Evolutionary conservation across 768 basidiomycete species (phyloP).

Genomic region (Russula sp.): DNA sequence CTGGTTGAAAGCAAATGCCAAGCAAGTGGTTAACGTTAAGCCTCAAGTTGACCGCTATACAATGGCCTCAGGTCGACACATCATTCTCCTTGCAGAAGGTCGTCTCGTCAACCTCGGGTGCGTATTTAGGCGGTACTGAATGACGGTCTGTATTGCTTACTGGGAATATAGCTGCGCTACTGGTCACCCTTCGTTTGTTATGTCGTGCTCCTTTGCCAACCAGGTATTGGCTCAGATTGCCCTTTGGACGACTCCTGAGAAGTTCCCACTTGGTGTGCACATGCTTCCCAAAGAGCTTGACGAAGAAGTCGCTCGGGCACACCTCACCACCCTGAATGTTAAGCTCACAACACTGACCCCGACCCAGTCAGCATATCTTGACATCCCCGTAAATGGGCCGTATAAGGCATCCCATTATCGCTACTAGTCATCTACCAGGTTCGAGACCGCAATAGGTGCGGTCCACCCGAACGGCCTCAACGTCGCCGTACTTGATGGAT

Average conservation of each 20-base stretch:
- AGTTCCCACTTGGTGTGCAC: conserved; percentile 96
- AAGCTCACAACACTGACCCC: conserved; percentile 77
- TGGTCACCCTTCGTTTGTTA: conserved; percentile 98
- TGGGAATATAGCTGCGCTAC: conserved; percentile 74
- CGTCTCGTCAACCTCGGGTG: conserved; percentile 98
- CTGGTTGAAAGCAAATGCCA: conserved; percentile 95
- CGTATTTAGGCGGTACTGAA: conserved; percentile 30
- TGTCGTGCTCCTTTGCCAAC: conserved; percentile 99
- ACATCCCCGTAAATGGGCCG: conserved; percentile 79
- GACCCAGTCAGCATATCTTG: conserved; percentile 86
- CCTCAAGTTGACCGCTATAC: conserved; percentile 99
- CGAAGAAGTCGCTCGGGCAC: conserved; percentile 98
- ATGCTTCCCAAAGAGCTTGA: conserved; percentile 98
- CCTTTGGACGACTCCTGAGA: conserved; percentile 89
- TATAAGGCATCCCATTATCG: conserved; percentile 75
- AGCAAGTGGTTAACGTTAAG: conserved; percentile 83
- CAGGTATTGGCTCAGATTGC: conserved; percentile 98
- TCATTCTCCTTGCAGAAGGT: conserved; percentile 97
- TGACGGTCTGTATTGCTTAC: not conserved
- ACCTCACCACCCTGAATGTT: conserved; percentile 87
- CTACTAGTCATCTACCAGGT: conserved; percentile 42
- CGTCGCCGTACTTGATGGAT: conserved; percentile 54
- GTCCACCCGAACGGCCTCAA: conserved; percentile 60
- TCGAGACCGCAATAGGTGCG: conserved; percentile 13
- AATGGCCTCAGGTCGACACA: conserved; percentile 86